These are phyloP conservation scores for Bonia amplexicaulis DNA, from an alignment of 176 grass and related monocot species.

Conservation along the genomic window DNA sequence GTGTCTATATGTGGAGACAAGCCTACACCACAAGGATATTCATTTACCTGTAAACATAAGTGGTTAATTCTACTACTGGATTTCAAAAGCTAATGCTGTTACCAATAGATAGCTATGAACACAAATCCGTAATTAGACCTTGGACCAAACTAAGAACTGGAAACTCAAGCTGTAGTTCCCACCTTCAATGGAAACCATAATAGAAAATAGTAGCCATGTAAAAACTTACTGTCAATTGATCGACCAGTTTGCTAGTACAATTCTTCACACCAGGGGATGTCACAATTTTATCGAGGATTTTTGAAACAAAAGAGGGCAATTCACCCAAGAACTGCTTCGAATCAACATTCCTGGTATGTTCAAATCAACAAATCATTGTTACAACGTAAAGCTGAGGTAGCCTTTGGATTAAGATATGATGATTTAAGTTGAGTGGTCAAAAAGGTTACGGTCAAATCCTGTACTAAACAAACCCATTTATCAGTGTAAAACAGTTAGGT, in stretches of 20 bases:
- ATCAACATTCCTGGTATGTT: slow-evolving; percentile 81
- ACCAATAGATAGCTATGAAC: background rate
- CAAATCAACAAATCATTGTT: slow-evolving; percentile 7
- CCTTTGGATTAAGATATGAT: background rate
- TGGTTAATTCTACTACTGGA: slow-evolving; percentile 13
- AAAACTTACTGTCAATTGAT: slow-evolving; percentile 86
- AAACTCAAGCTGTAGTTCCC: background rate
- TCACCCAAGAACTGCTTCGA: slow-evolving; percentile 84
- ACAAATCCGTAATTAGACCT: background rate
- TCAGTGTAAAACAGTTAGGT: background rate
- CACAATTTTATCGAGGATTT: slow-evolving; percentile 53
- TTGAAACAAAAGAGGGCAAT: slow-evolving; percentile 68
- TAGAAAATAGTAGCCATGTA: background rate
- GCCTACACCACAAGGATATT: slow-evolving; percentile 91
- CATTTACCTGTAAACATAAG: slow-evolving; percentile 65
- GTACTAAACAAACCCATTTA: background rate
- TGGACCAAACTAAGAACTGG: background rate
- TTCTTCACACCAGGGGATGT: slow-evolving; percentile 53
- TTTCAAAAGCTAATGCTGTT: slow-evolving; percentile 5
- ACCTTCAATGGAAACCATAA: slow-evolving; percentile 5
- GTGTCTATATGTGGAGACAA: slow-evolving; percentile 97
- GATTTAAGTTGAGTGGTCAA: background rate
- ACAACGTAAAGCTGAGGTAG: background rate
- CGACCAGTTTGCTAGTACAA: slow-evolving; percentile 40
- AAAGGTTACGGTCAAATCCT: background rate